Conservation (phyloP, 108 stramenopile genomes). For the Pseudonitzschia multiseries region DNA sequence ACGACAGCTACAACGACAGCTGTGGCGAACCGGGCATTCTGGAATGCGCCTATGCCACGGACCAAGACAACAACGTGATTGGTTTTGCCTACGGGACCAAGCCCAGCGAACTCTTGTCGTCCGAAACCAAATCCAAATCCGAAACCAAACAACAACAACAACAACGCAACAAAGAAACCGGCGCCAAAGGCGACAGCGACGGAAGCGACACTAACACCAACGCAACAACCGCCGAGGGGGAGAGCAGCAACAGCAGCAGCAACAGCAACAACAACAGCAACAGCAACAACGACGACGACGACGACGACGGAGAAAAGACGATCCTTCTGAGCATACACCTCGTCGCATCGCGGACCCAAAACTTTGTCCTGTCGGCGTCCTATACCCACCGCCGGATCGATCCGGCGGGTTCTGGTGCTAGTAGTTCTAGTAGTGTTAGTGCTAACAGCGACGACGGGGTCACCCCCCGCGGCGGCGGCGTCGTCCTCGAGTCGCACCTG, state of each 20-base stretch:
- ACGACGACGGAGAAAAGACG: conserved; percentile 8
- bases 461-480: no score
- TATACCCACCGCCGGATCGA: conserved; percentile 22
- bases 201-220: not conserved
- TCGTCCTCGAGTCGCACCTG: conserved; percentile 27
- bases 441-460: no score
- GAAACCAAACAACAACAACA: not conserved
- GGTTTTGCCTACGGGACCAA: conserved; percentile 66
- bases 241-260: not conserved
- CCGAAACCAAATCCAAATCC: no score
- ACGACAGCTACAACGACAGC: no score
- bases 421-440: no score
- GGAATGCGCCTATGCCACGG: conserved; percentile 78
- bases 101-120: conserved; percentile 23
- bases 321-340: conserved; percentile 25
- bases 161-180: not conserved
- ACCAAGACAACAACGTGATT: conserved; percentile 70
- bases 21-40: conserved; percentile 38
- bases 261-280: not conserved
- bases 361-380: conserved; percentile 24
- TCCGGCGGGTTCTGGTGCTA: no score
- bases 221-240: not conserved
- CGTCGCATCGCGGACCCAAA: conserved; percentile 13
- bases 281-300: not conserved
- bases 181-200: not conserved